phyloP scores from a whole-genome alignment of 192 early-diverging fungal species.

The Martensiomyces pterosporus region DNA sequence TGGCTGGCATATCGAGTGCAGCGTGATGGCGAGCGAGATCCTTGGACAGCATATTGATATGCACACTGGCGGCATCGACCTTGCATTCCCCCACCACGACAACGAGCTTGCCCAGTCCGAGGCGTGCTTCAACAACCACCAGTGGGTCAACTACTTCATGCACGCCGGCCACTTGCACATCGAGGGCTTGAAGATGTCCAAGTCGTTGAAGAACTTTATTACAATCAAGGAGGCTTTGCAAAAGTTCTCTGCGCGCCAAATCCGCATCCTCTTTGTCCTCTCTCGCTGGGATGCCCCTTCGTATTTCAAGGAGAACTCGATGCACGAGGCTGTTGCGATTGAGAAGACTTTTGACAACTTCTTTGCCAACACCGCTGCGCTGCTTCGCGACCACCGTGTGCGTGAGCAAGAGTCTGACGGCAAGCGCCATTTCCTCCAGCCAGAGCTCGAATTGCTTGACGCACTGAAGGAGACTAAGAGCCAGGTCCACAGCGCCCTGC shows the following conservation, averaged over 20 bases:
- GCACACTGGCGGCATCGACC: conserved; percentile 92
- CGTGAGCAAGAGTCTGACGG: conserved; percentile 57
- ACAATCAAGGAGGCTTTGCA: conserved; percentile 87
- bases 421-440: conserved; percentile 64
- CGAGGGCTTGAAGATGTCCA: conserved; percentile 97
- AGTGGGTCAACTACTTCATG: conserved; percentile 99
- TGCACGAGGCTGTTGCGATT: conserved; percentile 72
- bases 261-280: conserved; percentile 86
- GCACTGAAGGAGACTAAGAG: conserved; percentile 62
- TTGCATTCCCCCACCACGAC: conserved; percentile 98
- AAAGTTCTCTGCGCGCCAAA: conserved; percentile 74
- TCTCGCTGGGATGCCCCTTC: conserved; percentile 83
- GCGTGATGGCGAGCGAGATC: conserved; percentile 93
- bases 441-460: conserved; percentile 68
- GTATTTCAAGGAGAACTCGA: conserved; percentile 73
- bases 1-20: conserved; percentile 99
- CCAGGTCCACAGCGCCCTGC: conserved; percentile 77
- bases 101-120: conserved; percentile 97
- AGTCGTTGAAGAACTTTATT: conserved; percentile 97
- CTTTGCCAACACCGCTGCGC: conserved; percentile 74
- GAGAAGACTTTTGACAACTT: conserved; percentile 89
- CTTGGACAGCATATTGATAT: conserved; percentile 87
- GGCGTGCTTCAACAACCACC: conserved; percentile 80
- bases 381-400: conserved; percentile 62
- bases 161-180: conserved; percentile 95